Percentiles rank a stretch among this genome's conserved stretches.
These are phyloP conservation scores for Aspergillus pseudoglaucus DNA, from an alignment of 2,329 filamentous ascomycete genomes.

Conservation along the genomic window DNA sequence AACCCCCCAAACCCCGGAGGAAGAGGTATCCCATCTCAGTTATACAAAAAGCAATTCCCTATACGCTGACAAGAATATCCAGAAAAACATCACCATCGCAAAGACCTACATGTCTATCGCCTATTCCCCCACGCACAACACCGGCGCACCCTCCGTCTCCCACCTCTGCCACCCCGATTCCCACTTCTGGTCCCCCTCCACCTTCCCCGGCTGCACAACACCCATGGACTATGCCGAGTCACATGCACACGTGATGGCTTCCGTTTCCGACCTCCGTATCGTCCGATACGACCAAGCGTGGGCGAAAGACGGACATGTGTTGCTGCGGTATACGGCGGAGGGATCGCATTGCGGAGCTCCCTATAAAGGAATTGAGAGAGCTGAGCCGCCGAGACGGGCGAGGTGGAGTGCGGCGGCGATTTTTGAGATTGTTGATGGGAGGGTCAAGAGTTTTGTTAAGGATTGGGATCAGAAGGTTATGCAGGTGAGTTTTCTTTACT, in stretches of 20 bases:
- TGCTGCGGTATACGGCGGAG: conserved; percentile 32
- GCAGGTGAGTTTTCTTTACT: conserved; percentile 10
- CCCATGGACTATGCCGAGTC: conserved; percentile 34
- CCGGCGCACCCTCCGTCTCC: conserved; percentile 24
- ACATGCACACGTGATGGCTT: conserved; percentile 30
- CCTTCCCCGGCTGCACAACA: conserved; percentile 31
- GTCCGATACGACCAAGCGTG: conserved; percentile 30
- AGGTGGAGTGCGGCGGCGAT: conserved; percentile 34
- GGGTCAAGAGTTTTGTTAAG: conserved; percentile 32
- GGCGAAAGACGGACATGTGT: conserved; percentile 29
- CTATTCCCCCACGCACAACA: conserved; percentile 31
- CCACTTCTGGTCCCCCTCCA: conserved; percentile 31
- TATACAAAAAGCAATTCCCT: not conserved
- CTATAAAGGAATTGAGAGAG: conserved; percentile 30
- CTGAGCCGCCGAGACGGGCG: conserved; percentile 22
- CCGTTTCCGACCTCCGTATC: conserved; percentile 30
- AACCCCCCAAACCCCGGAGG: conserved; percentile 2
- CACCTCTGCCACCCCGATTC: conserved; percentile 28
- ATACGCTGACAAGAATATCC: not conserved
- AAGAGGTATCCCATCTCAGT: not conserved
- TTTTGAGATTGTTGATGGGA: conserved; percentile 31
- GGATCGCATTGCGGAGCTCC: conserved; percentile 30
- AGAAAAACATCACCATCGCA: conserved; percentile 24
- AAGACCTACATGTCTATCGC: conserved; percentile 35
- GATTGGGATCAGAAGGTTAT: conserved; percentile 31